Conservation (phyloP, 176 grass and related monocot genomes). For the Musa beccarii region DNA sequence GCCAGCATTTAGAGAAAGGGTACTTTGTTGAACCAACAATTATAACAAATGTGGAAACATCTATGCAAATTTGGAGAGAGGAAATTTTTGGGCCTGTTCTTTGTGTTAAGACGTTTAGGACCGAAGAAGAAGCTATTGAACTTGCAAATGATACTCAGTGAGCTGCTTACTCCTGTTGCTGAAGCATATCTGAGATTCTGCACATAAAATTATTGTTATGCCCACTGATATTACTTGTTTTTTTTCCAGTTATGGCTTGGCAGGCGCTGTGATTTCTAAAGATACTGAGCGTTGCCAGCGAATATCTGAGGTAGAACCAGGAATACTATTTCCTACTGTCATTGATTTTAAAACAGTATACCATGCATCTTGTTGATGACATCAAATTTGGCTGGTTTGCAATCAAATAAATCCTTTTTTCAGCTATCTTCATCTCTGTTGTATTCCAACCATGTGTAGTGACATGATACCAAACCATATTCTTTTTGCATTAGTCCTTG, state of each 20-base stretch:
- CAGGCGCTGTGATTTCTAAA: slow-evolving; percentile 70
- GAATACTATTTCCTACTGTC: not conserved
- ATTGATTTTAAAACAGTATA: slow-evolving; percentile 4
- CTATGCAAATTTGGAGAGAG: slow-evolving; percentile 99
- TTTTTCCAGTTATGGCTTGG: slow-evolving; percentile 70
- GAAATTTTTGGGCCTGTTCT: slow-evolving; percentile 91
- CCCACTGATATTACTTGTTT: slow-evolving; percentile 10
- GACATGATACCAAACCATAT: no score
- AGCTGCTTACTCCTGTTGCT: slow-evolving; percentile 8
- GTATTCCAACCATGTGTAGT: not conserved
- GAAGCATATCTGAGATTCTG: not conserved
- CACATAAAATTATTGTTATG: not conserved
- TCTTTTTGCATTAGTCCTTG: no score
- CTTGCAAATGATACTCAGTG: slow-evolving; percentile 89
- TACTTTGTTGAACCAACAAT: slow-evolving; percentile 87
- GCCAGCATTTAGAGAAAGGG: slow-evolving; percentile 84
- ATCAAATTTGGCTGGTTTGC: not conserved
- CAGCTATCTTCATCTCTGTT: not conserved
- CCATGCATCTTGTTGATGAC: not conserved
- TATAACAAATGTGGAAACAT: slow-evolving; percentile 71
- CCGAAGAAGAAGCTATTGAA: slow-evolving; percentile 93
- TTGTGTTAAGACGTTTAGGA: slow-evolving; percentile 76
- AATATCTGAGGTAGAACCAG: slow-evolving; percentile 62
- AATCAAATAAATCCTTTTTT: not conserved
- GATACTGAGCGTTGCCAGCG: slow-evolving; percentile 68